Evolutionary conservation across 23 red algal species (phyloP).

Genomic region (Gracilaria domingensis): DNA sequence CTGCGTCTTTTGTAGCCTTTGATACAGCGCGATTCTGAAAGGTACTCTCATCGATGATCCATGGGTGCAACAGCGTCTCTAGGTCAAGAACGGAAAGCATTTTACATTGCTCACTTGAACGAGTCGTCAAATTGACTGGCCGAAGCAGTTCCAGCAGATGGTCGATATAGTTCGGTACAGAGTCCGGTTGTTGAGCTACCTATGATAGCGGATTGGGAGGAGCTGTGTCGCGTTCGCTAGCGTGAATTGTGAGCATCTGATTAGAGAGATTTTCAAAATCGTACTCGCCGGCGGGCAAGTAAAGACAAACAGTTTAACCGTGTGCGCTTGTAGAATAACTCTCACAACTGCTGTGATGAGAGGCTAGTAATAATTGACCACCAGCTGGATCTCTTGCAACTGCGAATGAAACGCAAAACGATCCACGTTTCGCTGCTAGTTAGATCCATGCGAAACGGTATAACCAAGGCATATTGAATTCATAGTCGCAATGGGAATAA

Average conservation of each 20-base stretch:
- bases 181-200: neutral
- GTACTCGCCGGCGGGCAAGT: neutral
- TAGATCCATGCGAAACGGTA: conserved; percentile 4
- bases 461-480: conserved; percentile 47
- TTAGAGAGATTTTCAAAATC: neutral
- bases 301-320: neutral
- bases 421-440: neutral
- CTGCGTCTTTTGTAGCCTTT: too few relatives aligned
- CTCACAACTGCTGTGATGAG: neutral
- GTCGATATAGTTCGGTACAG: neutral
- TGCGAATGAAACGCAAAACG: conserved; percentile 3
- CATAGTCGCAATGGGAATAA: conserved; percentile 26
- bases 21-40: too few relatives aligned
- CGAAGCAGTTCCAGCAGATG: neutral
- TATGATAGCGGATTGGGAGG: neutral
- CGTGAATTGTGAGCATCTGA: neutral
- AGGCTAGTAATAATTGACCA: conserved; percentile 2
- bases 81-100: neutral
- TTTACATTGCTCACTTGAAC: neutral
- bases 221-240: neutral
- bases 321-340: neutral
- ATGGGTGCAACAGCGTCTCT: neutral
- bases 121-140: neutral
- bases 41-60: conserved; percentile 26
- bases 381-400: neutral